Evolutionary conservation across 768 basidiomycete species (phyloP), one percentile per base, ranked within the genome.

Genomic region (Tulasnella sp.): DNA sequence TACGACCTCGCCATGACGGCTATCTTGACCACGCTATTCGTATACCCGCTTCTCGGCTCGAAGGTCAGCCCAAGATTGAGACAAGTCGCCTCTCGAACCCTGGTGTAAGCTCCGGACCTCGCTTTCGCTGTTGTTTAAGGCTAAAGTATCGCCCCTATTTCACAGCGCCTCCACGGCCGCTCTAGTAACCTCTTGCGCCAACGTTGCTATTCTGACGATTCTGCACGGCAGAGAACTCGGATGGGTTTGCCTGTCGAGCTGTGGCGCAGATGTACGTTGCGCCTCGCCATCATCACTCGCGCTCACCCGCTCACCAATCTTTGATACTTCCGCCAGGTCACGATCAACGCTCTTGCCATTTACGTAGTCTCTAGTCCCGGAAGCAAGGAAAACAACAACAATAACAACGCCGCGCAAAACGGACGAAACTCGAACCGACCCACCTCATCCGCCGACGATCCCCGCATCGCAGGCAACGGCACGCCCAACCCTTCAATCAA

Each of bases 141-240:
- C 31, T 74, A 38, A 40, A 24, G 39, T 9, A 27, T 21, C 24
- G 31, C 40, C 8, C 31, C 31, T 16, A 14, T 16, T n/a, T 68
- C 31, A 19, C 36, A 80, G 80, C 24, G 80, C 80, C n/a, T 77
- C 80, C 5, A 40, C 62, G 7, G 80, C 78, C 24, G 83, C 83
- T 7, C 52, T 83, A 31, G 81, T 80, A 24, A 83, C 82, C 27
- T 83, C 83, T 34, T 80, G 81, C 39, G 74, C 82, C 79, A 83
- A 82, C 39, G 80, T 83, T 39, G 62, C 81, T 16, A 76, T 83
- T 7, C 73, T 83, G 27, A 82, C 82, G 7, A 27, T 82, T 27
- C 79, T 83, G 76, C 80, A 82, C 38, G 83, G 83, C 7, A 72
- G 56, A 75, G 81, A 83, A 71, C 80, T 82, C 19, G 82, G 82